These are phyloP conservation scores for Papiliotrema terrestris DNA, from an alignment of 1,284 basidiomycete genomes.

Conservation along the genomic window DNA sequence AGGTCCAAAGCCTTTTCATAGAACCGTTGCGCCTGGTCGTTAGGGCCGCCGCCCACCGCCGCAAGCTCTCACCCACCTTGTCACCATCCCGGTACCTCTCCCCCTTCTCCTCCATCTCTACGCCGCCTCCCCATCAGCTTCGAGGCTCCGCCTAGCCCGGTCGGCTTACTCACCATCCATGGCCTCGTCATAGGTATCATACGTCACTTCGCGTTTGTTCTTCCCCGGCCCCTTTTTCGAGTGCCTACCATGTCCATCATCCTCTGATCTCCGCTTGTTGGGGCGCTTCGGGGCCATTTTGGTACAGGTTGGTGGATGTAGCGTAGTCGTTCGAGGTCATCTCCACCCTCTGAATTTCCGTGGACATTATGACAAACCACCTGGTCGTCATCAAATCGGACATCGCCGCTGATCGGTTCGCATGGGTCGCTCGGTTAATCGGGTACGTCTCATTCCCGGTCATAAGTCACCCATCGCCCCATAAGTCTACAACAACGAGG, in stretches of 20 bases:
- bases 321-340: neutral
- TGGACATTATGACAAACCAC: neutral
- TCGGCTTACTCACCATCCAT: conserved; percentile 35
- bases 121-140: conserved; percentile 26
- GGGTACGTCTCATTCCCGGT: too few relatives aligned
- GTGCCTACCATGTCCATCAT: conserved; percentile 20
- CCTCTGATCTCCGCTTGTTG: conserved; percentile 17
- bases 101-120: conserved; percentile 49
- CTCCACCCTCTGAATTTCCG: neutral
- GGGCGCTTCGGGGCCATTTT: neutral
- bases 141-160: neutral
- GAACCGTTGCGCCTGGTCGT: conserved; percentile 38
- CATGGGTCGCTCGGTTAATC: too few relatives aligned
- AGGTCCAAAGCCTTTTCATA: conserved; percentile 46
- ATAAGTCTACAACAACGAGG: too few relatives aligned
- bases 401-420: too few relatives aligned
- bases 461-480: too few relatives aligned
- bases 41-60: neutral
- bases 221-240: conserved; percentile 28
- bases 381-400: too few relatives aligned
- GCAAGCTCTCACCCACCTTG: conserved; percentile 27
- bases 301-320: too few relatives aligned
- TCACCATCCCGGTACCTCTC: conserved; percentile 49
- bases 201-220: conserved; percentile 35
- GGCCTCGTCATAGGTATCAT: conserved; percentile 48